phyloP scores from a whole-genome alignment of 2,329 filamentous ascomycete species.

The Aspergillus ochraceus region DNA sequence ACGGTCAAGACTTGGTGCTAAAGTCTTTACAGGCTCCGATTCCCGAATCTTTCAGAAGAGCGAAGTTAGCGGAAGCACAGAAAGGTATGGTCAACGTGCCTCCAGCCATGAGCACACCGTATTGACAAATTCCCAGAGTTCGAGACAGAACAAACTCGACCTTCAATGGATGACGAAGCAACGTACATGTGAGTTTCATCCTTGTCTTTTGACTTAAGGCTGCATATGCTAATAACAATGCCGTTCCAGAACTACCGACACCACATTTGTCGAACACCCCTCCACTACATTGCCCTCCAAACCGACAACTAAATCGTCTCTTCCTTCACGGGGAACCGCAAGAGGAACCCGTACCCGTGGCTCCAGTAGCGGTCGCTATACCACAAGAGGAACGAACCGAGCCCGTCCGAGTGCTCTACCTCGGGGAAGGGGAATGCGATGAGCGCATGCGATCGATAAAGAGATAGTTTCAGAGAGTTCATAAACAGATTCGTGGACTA shows the following conservation, averaged over 20 bases:
- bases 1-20: neutral
- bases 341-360: conserved; percentile 25
- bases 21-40: conserved; percentile 67
- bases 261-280: conserved; percentile 86
- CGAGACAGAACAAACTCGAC: conserved; percentile 32
- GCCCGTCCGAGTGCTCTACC: conserved; percentile 40
- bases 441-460: conserved; percentile 12
- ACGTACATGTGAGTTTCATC: conserved; percentile 73
- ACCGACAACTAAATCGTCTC: conserved; percentile 35
- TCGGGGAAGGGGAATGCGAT: conserved; percentile 41
- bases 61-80: conserved; percentile 59
- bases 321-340: conserved; percentile 23
- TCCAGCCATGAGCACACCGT: neutral
- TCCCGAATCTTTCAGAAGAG: conserved; percentile 74
- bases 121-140: conserved; percentile 31
- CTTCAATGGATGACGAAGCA: conserved; percentile 63
- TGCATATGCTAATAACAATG: conserved; percentile 8
- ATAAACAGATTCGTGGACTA: neutral
- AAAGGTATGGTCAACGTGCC: conserved; percentile 34
- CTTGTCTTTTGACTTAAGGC: neutral
- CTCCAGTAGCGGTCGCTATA: conserved; percentile 32
- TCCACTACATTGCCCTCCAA: conserved; percentile 52
- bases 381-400: conserved; percentile 37
- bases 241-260: conserved; percentile 75
- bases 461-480: neutral